Conservation (phyloP, 164 flowering plant genomes). For the Chimonanthus salicifolius region DNA sequence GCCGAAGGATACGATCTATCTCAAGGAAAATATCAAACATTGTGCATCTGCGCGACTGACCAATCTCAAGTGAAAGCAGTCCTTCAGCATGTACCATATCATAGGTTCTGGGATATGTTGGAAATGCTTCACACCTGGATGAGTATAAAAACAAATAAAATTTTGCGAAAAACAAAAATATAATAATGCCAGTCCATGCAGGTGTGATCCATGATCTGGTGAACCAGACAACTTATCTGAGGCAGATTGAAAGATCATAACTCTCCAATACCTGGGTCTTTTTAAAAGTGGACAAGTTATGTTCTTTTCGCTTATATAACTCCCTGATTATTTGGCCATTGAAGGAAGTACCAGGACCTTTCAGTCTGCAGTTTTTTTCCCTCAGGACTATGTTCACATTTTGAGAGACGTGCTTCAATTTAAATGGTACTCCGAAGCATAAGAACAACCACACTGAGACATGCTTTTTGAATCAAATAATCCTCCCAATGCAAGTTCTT, state of each 20-base stretch:
- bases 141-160: background rate
- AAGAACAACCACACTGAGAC: background rate
- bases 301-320: too few relatives aligned
- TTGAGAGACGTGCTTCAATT: background rate
- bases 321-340: too few relatives aligned
- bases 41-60: conserved; percentile 57
- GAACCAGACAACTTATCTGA: background rate
- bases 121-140: conserved; percentile 95
- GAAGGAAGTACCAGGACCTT: background rate
- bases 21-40: conserved; percentile 71
- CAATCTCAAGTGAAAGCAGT: conserved; percentile 63
- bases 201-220: background rate
- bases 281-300: too few relatives aligned
- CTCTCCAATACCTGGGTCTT: too few relatives aligned
- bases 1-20: conserved; percentile 92
- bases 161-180: background rate
- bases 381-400: background rate
- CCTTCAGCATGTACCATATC: conserved; percentile 91
- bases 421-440: background rate
- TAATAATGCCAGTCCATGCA: background rate
- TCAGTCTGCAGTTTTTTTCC: background rate
- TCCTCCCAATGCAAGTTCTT: background rate
- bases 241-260: background rate
- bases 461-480: background rate
- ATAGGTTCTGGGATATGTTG: conserved; percentile 94